Conservation (phyloP, 441 rosid genomes). For the Adansonia grandidieri region DNA sequence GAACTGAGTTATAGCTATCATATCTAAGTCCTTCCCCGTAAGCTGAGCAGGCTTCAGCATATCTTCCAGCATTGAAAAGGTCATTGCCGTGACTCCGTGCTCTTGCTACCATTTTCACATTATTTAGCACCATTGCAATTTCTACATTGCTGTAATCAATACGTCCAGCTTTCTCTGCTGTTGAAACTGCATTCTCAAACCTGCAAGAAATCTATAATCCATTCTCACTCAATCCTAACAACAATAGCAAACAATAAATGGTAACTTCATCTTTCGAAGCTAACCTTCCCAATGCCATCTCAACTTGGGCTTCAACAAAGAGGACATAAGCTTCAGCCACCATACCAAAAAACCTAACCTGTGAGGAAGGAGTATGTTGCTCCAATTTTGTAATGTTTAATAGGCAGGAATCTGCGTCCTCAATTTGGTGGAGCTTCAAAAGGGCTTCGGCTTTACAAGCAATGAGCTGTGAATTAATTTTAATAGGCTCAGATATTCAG, state of each 20-base stretch:
- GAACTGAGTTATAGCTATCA: conserved; percentile 56
- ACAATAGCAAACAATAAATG: conserved; percentile 14
- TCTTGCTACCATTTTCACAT: conserved; percentile 52
- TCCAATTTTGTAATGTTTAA: conserved; percentile 44
- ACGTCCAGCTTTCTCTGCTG: conserved; percentile 58
- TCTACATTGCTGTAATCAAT: conserved; percentile 47
- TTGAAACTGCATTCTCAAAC: conserved; percentile 65
- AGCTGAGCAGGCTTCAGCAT: conserved; percentile 62
- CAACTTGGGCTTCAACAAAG: conserved; percentile 60
- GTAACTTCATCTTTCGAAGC: conserved; percentile 33
- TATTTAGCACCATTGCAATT: conserved; percentile 44
- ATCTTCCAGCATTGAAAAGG: conserved; percentile 56
- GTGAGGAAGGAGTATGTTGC: conserved; percentile 34
- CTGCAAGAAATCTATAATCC: conserved; percentile 58
- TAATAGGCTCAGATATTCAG: conserved; percentile 26
- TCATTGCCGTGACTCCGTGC: conserved; percentile 66
- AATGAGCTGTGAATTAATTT: conserved; percentile 49
- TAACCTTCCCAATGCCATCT: conserved; percentile 82
- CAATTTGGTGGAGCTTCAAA: conserved; percentile 57
- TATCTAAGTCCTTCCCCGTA: conserved; percentile 69
- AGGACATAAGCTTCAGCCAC: conserved; percentile 54
- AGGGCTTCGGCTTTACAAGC: conserved; percentile 69
- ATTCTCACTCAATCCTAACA: conserved; percentile 43
- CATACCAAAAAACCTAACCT: conserved; percentile 49
- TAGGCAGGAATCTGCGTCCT: conserved; percentile 53